Evolutionary conservation across 495 filamentous ascomycete species (phyloP), one percentile per base, ranked within the genome.

Genomic region (Hypoxylon cercidicola): DNA sequence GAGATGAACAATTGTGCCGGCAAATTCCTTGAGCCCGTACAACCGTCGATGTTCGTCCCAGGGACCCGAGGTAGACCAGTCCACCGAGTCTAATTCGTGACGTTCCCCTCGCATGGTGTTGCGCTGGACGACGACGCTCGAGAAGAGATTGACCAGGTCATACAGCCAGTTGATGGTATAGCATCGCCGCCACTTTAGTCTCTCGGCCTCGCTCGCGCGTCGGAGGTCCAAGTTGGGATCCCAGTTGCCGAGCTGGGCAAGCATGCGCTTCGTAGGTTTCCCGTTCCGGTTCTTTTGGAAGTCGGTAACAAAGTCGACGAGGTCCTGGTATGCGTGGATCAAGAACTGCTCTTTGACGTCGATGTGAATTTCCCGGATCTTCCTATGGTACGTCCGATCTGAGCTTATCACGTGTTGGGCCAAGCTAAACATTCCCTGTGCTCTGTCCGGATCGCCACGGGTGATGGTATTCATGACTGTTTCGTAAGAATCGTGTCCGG

Each of bases 131-230:
- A 81, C 75, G 46, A 77, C 64, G 10, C 61, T 70, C 16, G 79
- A 79, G 40, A 72, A 79, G 18, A 79, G 30, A 30, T 80, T 81
- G 54, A 81, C 77, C 19, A 83, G 72, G 47, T 83, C 79, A 59
- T 82, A 83, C 1, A 84, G 77, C 79, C 78, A 81, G 69, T 81
- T 82, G 64, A 84, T 79, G 39, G 76, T 79, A 49, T 82, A 84
- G 1, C 66, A 53, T 5, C 79, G 75, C 13, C 81, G 78, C 80
- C 81, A 82, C 21, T 72, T 66, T 19, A 75, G 28, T n/a, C 78
- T 66, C 34, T 82, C 60, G 20, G 74, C 58, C 23, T 78, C 69
- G 41, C 53, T 78, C 3, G 77, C 74, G 11, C 46, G 23, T 53
- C 71, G 57, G 21, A 82, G 75, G 46, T 84, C 65, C 32, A 82